Evolutionary conservation across 2,329 filamentous ascomycete genomes (phyloP), one percentile per base, ranked within the genome.

Genomic region (Fusarium pseudocircinatum): DNA sequence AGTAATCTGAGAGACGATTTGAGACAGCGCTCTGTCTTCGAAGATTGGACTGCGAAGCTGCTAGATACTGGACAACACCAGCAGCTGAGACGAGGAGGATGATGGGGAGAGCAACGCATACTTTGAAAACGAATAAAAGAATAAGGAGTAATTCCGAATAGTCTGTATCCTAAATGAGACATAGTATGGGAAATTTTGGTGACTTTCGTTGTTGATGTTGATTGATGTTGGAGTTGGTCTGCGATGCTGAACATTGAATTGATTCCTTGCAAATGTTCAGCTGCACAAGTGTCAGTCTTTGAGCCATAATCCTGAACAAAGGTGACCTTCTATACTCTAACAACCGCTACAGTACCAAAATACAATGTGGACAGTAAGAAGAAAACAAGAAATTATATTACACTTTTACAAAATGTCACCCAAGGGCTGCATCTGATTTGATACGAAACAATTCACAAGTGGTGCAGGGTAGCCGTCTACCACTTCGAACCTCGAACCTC

Each of bases 211-310:
- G n/a, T 18, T n/a, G 14, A n/a, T 11, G 4, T 34, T 5, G 24
- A 36, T 14, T 28, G 30, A 11, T 49, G n/a, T 8, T 16, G 8
- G 12, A 24, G 20, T 18, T 58, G 24, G 30, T 22, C 7, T 8
- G n/a, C 11, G 24, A 49, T 22, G 18, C 1, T 28, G 6, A 4
- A n/a, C 14, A 6, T 9, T 5, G 14, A 12, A n/a, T n/a, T 11
- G 24, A 13, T 8, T 2, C 3, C 5, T 1, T 8, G 6, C 9
- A 0, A 1, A 16, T 20, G 42, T 50, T 24, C 12, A 4, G 0
- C 1, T 12, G 4, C 13, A 22, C 28, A 22, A 24, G 4, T 0
- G 0, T 0, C 0, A 2, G 14, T 34, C 14, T 15, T 15, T 20
- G n/a, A 12, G 6, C 10, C 14, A 53, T 2, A 4, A 28, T 7